Conservation (phyloP, 164 flowering plant genomes). For the Tinospora cordifolia region DNA sequence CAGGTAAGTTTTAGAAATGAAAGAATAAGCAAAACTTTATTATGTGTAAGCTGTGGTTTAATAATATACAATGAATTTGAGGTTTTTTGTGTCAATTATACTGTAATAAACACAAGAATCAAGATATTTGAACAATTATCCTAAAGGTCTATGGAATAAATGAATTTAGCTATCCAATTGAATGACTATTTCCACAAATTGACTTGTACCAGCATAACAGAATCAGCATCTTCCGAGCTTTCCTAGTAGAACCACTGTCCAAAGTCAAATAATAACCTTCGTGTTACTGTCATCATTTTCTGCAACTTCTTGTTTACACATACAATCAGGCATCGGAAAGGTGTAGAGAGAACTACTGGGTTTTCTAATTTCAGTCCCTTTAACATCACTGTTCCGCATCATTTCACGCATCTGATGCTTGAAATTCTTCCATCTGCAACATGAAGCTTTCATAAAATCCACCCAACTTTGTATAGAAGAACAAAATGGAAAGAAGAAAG, state of each 20-base stretch:
- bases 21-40: background rate
- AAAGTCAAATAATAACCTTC: slow-evolving; percentile 3
- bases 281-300: slow-evolving; percentile 11
- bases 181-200: background rate
- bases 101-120: background rate
- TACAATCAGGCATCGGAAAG: slow-evolving; percentile 93
- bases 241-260: background rate
- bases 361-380: slow-evolving; percentile 66
- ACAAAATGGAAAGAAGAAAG: background rate
- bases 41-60: background rate
- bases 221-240: background rate
- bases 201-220: background rate
- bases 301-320: slow-evolving; percentile 47
- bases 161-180: background rate
- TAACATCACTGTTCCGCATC: slow-evolving; percentile 73
- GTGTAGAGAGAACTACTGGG: slow-evolving; percentile 68
- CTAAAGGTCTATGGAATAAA: background rate
- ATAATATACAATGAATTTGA: slow-evolving; percentile 3
- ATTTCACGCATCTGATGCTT: slow-evolving; percentile 62
- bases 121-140: background rate
- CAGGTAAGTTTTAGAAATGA: background rate
- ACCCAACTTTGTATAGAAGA: background rate
- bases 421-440: slow-evolving; percentile 68
- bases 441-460: background rate
- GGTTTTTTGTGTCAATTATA: background rate